These are phyloP conservation scores for Termitomyces sp. DNA, from an alignment of 768 basidiomycete species.

Conservation along the genomic window DNA sequence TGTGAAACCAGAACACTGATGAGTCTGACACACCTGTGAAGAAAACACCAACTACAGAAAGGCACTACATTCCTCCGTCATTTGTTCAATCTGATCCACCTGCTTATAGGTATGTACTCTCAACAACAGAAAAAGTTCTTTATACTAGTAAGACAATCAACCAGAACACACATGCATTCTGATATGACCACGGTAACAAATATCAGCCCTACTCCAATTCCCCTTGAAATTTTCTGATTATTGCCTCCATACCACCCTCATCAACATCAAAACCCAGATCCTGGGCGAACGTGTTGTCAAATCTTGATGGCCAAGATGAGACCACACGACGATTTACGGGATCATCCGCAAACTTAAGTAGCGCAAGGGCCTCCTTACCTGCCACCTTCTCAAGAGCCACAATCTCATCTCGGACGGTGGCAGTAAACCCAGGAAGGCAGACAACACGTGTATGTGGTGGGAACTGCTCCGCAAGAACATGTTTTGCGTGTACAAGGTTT, in stretches of 20 bases:
- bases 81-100: too few relatives aligned
- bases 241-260: slow-evolving; percentile 41
- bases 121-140: too few relatives aligned
- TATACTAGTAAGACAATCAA: too few relatives aligned
- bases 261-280: slow-evolving; percentile 41
- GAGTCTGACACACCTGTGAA: too few relatives aligned
- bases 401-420: slow-evolving; percentile 52
- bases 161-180: too few relatives aligned
- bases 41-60: too few relatives aligned
- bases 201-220: neutral
- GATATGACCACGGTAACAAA: too few relatives aligned
- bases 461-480: slow-evolving; percentile 41
- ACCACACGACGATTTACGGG: slow-evolving; percentile 38
- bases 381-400: slow-evolving; percentile 49
- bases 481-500: slow-evolving; percentile 49
- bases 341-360: slow-evolving; percentile 47
- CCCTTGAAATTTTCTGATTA: slow-evolving; percentile 21
- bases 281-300: slow-evolving; percentile 41
- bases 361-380: slow-evolving; percentile 40
- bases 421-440: slow-evolving; percentile 58
- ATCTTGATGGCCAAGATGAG: slow-evolving; percentile 44
- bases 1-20: too few relatives aligned
- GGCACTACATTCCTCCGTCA: too few relatives aligned
- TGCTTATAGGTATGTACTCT: too few relatives aligned
- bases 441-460: slow-evolving; percentile 45